Percentiles rank a stretch among this genome's conserved stretches.
phyloP scores from a whole-genome alignment of 139 green algal species.

The Diplosphaera chodatii region DNA sequence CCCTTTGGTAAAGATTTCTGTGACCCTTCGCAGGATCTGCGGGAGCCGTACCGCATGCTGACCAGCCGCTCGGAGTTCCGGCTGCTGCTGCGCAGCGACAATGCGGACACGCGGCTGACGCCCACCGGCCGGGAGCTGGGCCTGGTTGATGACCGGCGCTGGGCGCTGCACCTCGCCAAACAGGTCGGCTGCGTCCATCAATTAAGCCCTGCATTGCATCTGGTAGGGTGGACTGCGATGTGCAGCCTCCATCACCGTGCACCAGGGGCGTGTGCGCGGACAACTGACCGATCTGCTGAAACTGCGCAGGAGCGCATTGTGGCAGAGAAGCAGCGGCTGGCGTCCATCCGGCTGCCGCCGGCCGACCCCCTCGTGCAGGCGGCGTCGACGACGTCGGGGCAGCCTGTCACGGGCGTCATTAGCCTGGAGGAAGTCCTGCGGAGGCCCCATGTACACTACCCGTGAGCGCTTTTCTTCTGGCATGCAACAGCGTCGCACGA shows the following conservation, averaged over 20 bases:
- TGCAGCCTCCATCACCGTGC: no score
- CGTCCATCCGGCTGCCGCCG: constrained; percentile 35
- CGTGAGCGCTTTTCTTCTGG: constrained; percentile 1
- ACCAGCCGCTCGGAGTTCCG: constrained; percentile 87
- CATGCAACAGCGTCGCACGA: no score
- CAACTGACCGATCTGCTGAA: no score
- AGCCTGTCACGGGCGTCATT: constrained; percentile 31
- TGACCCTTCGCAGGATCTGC: constrained; percentile 51
- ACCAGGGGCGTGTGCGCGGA: no score
- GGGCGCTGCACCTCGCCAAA: constrained; percentile 59
- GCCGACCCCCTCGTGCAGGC: constrained; percentile 30
- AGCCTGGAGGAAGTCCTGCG: constrained; percentile 83
- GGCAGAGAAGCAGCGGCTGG: constrained; percentile 66
- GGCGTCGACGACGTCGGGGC: constrained; percentile 45
- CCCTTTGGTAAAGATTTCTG: no score
- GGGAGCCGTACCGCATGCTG: constrained; percentile 97
- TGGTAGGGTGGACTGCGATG: no score
- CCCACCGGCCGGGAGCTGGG: constrained; percentile 78
- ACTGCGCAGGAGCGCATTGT: constrained; percentile 59
- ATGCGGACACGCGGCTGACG: constrained; percentile 90
- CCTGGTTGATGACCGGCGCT: constrained; percentile 77
- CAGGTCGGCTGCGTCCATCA: no score
- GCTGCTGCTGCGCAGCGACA: constrained; percentile 89
- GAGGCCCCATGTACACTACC: constrained; percentile 85
- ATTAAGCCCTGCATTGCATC: no score